Conservation (phyloP, 108 stramenopile species). For the Mediolabrus comicus region DNA sequence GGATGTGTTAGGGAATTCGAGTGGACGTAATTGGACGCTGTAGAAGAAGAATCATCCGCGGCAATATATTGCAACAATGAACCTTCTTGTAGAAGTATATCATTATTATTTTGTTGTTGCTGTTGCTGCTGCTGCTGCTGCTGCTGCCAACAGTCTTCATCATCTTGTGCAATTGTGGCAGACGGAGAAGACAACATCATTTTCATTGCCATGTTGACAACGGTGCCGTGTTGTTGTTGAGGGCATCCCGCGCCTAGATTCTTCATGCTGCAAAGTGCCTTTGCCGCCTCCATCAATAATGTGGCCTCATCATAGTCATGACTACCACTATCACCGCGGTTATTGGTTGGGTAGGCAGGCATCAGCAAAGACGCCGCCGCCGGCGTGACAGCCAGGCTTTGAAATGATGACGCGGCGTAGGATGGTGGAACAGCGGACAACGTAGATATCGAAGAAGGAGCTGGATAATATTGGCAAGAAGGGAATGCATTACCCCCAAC, state of each 20-base stretch:
- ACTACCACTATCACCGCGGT: too few species aligned
- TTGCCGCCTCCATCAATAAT: conserved; percentile 10
- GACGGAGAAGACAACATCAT: conserved; percentile 4
- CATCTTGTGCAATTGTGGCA: background rate
- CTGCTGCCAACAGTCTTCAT: background rate
- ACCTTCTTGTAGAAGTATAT: background rate
- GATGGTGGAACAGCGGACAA: too few species aligned
- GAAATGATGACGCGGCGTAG: background rate
- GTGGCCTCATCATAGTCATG: background rate
- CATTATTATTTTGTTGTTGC: background rate
- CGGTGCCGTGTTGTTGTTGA: conserved; percentile 1
- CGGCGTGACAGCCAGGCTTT: too few species aligned
- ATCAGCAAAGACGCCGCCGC: background rate
- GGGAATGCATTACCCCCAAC: background rate
- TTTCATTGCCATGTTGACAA: conserved; percentile 25
- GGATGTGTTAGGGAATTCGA: conserved; percentile 28
- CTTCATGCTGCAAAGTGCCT: conserved; percentile 15
- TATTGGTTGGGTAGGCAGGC: background rate
- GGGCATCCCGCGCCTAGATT: conserved; percentile 7
- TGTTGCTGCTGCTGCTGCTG: background rate
- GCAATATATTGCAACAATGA: background rate
- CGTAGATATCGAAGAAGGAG: background rate
- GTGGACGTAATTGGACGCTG: background rate
- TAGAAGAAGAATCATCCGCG: background rate
- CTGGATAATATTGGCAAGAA: background rate